Evolutionary conservation across 2,329 filamentous ascomycete species (phyloP).

Genomic region (Nannizzia gypsea): DNA sequence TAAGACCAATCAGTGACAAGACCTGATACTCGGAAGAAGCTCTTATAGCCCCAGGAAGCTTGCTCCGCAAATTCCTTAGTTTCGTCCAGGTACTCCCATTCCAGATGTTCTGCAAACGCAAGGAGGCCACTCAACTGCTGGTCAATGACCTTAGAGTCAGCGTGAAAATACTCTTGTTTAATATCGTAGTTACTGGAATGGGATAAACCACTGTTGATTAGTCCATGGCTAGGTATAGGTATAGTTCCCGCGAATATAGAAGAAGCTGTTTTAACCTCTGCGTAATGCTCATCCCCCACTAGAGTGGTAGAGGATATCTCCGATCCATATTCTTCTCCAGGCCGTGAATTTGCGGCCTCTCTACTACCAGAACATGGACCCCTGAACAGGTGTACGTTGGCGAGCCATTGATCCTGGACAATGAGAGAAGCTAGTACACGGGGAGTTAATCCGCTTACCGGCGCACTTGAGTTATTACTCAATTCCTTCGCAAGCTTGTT

Average conservation of each 20-base stretch:
- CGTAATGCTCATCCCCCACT: too few species aligned
- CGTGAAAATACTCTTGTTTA: neutral
- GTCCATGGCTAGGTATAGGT: neutral
- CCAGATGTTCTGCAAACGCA: conserved; percentile 1
- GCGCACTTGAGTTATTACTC: neutral
- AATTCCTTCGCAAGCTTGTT: neutral
- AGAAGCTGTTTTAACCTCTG: too few species aligned
- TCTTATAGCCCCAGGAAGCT: neutral
- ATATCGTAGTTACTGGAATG: neutral
- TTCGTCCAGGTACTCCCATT: conserved; percentile 9
- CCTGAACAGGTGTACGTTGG: neutral
- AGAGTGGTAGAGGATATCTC: too few species aligned
- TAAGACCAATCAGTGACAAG: conserved; percentile 6
- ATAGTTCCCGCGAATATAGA: neutral
- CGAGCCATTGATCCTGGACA: neutral
- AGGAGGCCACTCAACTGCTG: conserved; percentile 2
- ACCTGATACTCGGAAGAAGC: neutral
- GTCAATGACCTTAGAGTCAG: neutral
- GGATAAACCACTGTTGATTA: neutral
- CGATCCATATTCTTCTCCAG: too few species aligned
- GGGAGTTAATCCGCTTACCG: neutral
- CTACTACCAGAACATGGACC: neutral
- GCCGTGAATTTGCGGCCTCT: neutral
- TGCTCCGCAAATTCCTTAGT: neutral
- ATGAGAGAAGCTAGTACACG: neutral